A percentile compares a stretch with the other conserved stretches of the same genome.
Evolutionary conservation across 169 alveolate species (phyloP).

Genomic region (Amoebophrya sp.): DNA sequence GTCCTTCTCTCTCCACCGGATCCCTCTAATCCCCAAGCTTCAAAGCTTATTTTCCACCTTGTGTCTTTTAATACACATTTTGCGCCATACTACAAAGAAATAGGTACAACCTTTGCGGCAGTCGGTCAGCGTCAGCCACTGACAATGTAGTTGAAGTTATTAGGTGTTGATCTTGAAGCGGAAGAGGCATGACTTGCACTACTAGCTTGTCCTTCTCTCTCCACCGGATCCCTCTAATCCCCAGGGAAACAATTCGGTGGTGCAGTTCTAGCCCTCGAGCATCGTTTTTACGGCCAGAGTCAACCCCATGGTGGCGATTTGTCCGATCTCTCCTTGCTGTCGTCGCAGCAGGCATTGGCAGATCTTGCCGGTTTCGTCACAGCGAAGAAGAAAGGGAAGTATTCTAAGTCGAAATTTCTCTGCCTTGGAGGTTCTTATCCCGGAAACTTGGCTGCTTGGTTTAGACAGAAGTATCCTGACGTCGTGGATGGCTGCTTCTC

Average conservation of each 20-base stretch:
- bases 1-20: no score
- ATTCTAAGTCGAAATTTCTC: neutral
- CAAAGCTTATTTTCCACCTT: no score
- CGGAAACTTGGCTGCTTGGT: neutral
- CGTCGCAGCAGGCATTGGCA: neutral
- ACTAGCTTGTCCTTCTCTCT: no score
- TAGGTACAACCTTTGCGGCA: no score
- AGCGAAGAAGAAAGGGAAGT: neutral
- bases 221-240: no score
- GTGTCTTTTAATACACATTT: no score
- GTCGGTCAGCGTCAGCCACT: no score
- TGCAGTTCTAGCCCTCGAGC: neutral
- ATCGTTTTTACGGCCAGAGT: neutral
- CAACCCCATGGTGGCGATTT: neutral
- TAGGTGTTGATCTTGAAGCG: no score
- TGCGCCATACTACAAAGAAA: no score
- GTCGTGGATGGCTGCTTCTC: neutral
- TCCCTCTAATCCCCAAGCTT: no score
- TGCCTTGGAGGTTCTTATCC: conserved; percentile 2
- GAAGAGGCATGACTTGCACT: no score
- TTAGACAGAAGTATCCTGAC: neutral
- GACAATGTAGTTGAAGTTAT: no score
- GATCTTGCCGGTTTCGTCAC: neutral
- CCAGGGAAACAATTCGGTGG: neutral
- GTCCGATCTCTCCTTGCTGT: neutral